Percentiles rank a stretch among this genome's conserved stretches.
Evolutionary conservation across 768 basidiomycete genomes (phyloP).

Genomic region (Polyporus arcularius): DNA sequence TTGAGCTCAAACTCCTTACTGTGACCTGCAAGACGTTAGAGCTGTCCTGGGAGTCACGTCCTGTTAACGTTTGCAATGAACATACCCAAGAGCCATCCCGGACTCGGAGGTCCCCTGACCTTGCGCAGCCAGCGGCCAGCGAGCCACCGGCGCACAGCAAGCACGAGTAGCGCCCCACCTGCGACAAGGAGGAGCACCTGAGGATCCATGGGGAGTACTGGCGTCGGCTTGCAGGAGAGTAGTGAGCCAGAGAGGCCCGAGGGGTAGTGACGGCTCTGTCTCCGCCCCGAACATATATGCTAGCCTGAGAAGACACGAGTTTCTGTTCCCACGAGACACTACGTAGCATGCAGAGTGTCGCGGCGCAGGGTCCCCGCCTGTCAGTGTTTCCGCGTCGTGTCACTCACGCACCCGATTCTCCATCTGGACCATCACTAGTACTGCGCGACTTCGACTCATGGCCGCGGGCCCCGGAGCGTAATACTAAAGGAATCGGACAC

Average conservation of each 20-base stretch:
- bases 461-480: too few species aligned
- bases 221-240: background rate
- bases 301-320: too few species aligned
- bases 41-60: background rate
- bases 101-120: slow-evolving; percentile 22
- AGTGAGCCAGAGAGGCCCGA: background rate
- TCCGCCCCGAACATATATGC: too few species aligned
- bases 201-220: background rate
- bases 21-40: background rate
- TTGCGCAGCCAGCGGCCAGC: slow-evolving; percentile 16
- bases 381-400: too few species aligned
- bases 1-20: background rate
- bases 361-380: too few species aligned
- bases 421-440: too few species aligned
- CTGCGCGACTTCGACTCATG: too few species aligned
- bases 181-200: slow-evolving; percentile 1
- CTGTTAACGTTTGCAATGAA: too few species aligned
- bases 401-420: too few species aligned
- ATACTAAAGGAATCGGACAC: too few species aligned
- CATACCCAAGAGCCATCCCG: slow-evolving; percentile 21
- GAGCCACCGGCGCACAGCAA: slow-evolving; percentile 14
- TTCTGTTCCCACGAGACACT: too few species aligned
- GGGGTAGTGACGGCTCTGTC: background rate
- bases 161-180: slow-evolving; percentile 5
- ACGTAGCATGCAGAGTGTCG: too few species aligned